These are phyloP conservation scores for Aspergillus sp. DNA, from an alignment of 2,329 filamentous ascomycete genomes.

Conservation along the genomic window DNA sequence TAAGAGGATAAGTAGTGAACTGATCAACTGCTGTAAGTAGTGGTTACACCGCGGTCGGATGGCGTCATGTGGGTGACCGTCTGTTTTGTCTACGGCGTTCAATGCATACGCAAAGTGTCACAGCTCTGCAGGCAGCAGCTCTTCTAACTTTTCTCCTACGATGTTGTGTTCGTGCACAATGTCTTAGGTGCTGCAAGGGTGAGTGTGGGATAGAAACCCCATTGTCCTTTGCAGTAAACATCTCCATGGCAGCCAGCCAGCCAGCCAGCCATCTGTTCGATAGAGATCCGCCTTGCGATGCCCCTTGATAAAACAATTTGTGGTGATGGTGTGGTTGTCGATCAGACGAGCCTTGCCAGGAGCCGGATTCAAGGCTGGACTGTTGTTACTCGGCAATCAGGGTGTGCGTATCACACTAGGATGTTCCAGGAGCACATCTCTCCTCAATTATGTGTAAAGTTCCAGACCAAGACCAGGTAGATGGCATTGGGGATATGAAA, in stretches of 20 bases:
- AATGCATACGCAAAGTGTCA: not conserved
- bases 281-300: not conserved
- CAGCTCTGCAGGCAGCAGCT: not conserved
- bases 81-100: not conserved
- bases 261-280: not conserved
- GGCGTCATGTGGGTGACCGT: not conserved
- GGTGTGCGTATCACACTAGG: not conserved
- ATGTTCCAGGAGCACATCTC: not conserved
- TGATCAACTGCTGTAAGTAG: too few relatives aligned
- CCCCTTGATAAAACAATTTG: conserved; percentile 2
- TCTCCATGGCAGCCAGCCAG: conserved; percentile 6
- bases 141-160: not conserved
- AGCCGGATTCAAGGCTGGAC: not conserved
- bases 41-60: not conserved
- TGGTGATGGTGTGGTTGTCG: not conserved
- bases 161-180: not conserved
- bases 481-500: not conserved
- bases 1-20: too few relatives aligned
- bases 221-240: not conserved
- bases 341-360: not conserved
- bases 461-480: not conserved
- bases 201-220: not conserved
- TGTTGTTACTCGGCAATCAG: not conserved
- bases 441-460: not conserved
- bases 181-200: conserved; percentile 3